Evolutionary conservation across 805 yeast species (phyloP), one percentile per base, ranked within the genome.

Genomic region (Priceomyces fermenticarens): DNA sequence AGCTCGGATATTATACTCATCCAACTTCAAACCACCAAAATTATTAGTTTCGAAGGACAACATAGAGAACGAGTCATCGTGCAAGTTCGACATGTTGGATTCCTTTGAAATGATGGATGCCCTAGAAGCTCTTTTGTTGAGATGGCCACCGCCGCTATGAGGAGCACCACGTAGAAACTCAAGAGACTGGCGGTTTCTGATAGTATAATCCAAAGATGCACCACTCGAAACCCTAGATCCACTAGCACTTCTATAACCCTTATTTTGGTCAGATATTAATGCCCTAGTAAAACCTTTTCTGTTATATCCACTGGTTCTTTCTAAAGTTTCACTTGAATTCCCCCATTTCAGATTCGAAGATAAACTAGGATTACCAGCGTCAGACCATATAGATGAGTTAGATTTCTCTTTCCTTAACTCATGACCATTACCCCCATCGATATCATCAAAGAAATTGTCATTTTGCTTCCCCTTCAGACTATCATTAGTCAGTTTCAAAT

Each of bases 201-300:
- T 38, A 9, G 54, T 35, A 17, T 42, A 35, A 12, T 47, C 41
- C n/a, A 44, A 41, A 26, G 49, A 38, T 10, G 47, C 28, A n/a
- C 37, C 35, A 12, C 40, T 29, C 8, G 47, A 39, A 16, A 39
- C 44, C n/a, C 46, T 30, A 23, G 46, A 43, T 7, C 23, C 30
- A 36, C 49, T 53, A 27, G 32, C 38, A 41, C 45, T 56, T 43
- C 45, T 52, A 47, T 47, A 52, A 46, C 46, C 51, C 39, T 49
- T 56, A 32, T 53, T 42, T 38, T 50, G 60, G 34, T 67, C 73
- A 3, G 65, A 53, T 9, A 54, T 44, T 29, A 70, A 56, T 2
- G 73, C 75, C 28, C 73, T 54, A 7, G 73, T 65, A 41, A 70
- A 66, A 2, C 74, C 74, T 7, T 64, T 65, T 23, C 71, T 49